A percentile compares a stretch with the other conserved stretches of the same genome.
Evolutionary conservation across 495 filamentous ascomycete species (phyloP).

Genomic region (Tuber microsphaerosporum): DNA sequence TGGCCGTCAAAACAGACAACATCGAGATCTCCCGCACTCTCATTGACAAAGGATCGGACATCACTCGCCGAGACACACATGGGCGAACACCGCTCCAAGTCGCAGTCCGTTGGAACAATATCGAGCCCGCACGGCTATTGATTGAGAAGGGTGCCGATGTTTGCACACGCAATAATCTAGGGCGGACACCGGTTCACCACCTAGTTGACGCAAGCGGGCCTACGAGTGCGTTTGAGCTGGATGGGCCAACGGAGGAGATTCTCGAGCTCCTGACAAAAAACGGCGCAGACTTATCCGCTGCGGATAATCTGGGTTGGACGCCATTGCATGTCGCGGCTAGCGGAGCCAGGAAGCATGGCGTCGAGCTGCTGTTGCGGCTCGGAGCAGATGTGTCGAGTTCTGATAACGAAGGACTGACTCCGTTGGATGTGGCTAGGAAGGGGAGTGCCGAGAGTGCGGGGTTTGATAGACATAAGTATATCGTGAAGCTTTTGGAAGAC

Average conservation of each 20-base stretch:
- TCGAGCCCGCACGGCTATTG: slow-evolving; percentile 3
- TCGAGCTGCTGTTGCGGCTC: slow-evolving; percentile 9
- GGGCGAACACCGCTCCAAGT: slow-evolving; percentile 25
- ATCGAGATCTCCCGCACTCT: slow-evolving; percentile 6
- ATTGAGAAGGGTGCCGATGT: slow-evolving; percentile 23
- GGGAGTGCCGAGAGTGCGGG: neutral
- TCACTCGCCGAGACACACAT: slow-evolving; percentile 16
- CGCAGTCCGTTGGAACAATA: slow-evolving; percentile 8
- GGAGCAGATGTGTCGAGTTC: slow-evolving; percentile 6
- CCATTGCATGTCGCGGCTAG: neutral
- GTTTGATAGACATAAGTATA: neutral
- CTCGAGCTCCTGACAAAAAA: neutral
- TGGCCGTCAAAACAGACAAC: slow-evolving; percentile 7
- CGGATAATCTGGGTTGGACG: slow-evolving; percentile 16
- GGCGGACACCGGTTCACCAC: slow-evolving; percentile 23
- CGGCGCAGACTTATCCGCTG: slow-evolving; percentile 8
- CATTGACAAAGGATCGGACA: slow-evolving; percentile 19
- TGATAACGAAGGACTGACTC: slow-evolving; percentile 8
- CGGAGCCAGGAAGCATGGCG: slow-evolving; percentile 7
- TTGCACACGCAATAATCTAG: slow-evolving; percentile 18
- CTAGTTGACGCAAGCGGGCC: neutral
- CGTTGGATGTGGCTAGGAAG: neutral
- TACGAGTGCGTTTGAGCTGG: neutral
- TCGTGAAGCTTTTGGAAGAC: neutral
- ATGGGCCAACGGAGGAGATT: neutral